These are phyloP conservation scores for Chlorophyllum brunneum DNA, from an alignment of 768 basidiomycete species.

Conservation along the genomic window DNA sequence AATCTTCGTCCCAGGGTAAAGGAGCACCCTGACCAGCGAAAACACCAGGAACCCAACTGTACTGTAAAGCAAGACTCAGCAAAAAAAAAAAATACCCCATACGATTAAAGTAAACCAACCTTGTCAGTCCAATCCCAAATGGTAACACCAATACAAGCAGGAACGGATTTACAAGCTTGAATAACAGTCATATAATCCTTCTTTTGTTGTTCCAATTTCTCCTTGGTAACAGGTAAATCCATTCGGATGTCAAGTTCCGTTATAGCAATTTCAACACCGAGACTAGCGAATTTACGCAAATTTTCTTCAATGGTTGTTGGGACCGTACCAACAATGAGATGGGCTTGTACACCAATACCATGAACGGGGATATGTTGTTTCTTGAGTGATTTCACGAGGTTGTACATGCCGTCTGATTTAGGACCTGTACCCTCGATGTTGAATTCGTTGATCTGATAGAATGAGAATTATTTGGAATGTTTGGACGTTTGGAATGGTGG, in stretches of 20 bases:
- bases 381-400: conserved; percentile 44
- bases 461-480: background rate
- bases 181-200: conserved; percentile 54
- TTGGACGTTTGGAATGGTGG: background rate
- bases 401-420: conserved; percentile 53
- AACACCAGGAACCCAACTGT: conserved; percentile 36
- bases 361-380: conserved; percentile 45
- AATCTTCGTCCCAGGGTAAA: conserved; percentile 32
- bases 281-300: conserved; percentile 46
- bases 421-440: conserved; percentile 41
- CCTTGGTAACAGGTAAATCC: conserved; percentile 45
- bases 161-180: conserved; percentile 42
- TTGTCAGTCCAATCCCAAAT: conserved; percentile 43
- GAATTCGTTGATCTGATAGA: conserved; percentile 35
- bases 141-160: conserved; percentile 37
- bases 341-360: conserved; percentile 55
- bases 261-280: conserved; percentile 61
- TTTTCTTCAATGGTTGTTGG: conserved; percentile 44
- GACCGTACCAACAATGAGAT: conserved; percentile 54
- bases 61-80: conserved; percentile 17
- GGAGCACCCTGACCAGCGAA: conserved; percentile 37
- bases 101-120: conserved; percentile 15
- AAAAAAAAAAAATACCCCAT: too few species aligned
- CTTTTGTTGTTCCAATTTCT: conserved; percentile 48
- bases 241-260: conserved; percentile 64